A percentile compares a stretch with the other conserved stretches of the same genome.
Evolutionary conservation across 805 yeast genomes (phyloP).

Genomic region (Clavispora asparagi): DNA sequence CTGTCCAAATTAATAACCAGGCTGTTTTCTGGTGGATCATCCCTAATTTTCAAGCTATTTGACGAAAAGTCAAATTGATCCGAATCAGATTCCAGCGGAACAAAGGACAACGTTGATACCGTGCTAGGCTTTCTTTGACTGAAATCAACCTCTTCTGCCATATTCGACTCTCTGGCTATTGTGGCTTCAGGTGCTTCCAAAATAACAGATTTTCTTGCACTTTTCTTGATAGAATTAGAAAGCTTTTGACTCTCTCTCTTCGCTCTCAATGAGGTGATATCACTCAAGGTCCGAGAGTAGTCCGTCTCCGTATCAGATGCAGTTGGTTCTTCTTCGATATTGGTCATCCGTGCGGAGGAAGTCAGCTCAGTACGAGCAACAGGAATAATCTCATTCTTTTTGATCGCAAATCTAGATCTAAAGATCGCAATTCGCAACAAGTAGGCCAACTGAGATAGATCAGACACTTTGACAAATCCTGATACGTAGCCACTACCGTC

Average conservation of each 20-base stretch:
- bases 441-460: slow-evolving; percentile 68
- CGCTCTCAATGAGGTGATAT: slow-evolving; percentile 71
- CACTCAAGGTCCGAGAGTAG: slow-evolving; percentile 68
- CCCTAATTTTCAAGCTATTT: slow-evolving; percentile 27
- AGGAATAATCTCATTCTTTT: slow-evolving; percentile 8
- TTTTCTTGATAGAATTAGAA: slow-evolving; percentile 49
- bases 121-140: slow-evolving; percentile 16
- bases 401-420: slow-evolving; percentile 62
- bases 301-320: slow-evolving; percentile 33
- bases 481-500: slow-evolving; percentile 25
- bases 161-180: slow-evolving; percentile 25
- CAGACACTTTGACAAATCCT: slow-evolving; percentile 62
- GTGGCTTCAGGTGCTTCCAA: slow-evolving; percentile 58
- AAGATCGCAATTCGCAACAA: slow-evolving; percentile 79
- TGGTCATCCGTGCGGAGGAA: slow-evolving; percentile 6
- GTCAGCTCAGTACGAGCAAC: not conserved
- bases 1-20: slow-evolving; percentile 43
- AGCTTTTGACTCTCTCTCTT: slow-evolving; percentile 62
- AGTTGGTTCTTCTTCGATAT: slow-evolving; percentile 11
- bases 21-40: slow-evolving; percentile 33
- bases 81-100: slow-evolving; percentile 19
- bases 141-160: slow-evolving; percentile 11
- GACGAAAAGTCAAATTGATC: slow-evolving; percentile 22
- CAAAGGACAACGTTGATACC: slow-evolving; percentile 26
- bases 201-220: slow-evolving; percentile 61